Conservation (phyloP, 345 rosid genomes). For the Brassica carinata region DNA sequence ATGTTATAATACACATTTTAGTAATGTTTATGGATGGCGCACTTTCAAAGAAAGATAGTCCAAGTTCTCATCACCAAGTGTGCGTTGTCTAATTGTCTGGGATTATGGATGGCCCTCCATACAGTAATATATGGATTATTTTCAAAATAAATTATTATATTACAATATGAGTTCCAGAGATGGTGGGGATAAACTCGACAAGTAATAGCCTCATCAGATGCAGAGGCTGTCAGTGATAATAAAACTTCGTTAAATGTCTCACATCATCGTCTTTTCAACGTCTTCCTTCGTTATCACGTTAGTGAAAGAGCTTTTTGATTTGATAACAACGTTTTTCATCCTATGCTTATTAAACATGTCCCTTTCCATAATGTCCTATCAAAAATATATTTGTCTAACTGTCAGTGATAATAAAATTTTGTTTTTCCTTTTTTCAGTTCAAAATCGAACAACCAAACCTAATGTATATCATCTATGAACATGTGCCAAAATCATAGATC, state of each 20-base stretch:
- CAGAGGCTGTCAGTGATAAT: background rate
- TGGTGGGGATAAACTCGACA: conserved; percentile 4
- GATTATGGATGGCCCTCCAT: background rate
- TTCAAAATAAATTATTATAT: background rate
- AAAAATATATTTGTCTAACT: background rate
- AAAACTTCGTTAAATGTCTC: background rate
- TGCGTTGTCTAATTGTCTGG: background rate
- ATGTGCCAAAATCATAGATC: background rate
- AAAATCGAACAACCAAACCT: background rate
- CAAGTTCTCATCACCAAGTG: background rate
- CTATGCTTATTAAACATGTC: background rate
- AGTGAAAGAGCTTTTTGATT: background rate
- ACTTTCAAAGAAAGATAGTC: background rate
- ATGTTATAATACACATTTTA: background rate
- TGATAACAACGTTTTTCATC: conserved; percentile 2
- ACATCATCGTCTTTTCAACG: background rate
- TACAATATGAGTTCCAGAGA: background rate
- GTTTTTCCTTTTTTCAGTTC: background rate
- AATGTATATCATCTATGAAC: background rate
- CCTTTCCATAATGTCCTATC: conserved; percentile 1
- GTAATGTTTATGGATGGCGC: background rate
- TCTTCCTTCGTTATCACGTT: background rate
- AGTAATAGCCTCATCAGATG: background rate
- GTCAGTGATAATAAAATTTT: no score
- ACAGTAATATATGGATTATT: background rate